Conservation (phyloP, 352 stramenopile species). For the Pilasporangium apinafurcum region DNA sequence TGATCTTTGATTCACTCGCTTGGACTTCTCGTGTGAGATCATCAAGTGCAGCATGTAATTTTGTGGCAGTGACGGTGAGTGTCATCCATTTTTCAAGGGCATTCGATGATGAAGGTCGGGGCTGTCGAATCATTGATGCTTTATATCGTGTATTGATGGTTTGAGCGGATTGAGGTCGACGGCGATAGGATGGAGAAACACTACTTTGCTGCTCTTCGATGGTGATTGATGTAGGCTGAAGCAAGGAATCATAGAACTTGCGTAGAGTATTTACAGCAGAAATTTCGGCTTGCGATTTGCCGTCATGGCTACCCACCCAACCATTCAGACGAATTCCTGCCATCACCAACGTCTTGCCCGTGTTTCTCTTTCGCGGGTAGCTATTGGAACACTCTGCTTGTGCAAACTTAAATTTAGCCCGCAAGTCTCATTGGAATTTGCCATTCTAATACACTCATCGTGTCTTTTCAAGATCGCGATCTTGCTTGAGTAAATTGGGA, state of each 20-base stretch:
- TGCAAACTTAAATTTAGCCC: too few relatives aligned
- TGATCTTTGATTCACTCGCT: conserved; percentile 7
- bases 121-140: neutral
- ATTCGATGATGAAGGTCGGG: neutral
- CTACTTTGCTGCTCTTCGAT: neutral
- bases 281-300: conserved; percentile 20
- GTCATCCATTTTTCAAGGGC: conserved; percentile 15
- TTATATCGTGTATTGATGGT: neutral
- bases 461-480: conserved; percentile 8
- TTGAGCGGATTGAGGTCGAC: conserved; percentile 8
- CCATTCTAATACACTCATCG: neutral
- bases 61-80: conserved; percentile 7
- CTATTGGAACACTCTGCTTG: too few relatives aligned
- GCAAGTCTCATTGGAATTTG: too few relatives aligned
- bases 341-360: neutral
- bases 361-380: neutral
- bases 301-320: neutral
- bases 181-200: neutral
- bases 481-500: neutral
- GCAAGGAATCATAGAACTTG: conserved; percentile 16
- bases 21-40: conserved; percentile 18
- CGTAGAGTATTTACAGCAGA: conserved; percentile 18
- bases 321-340: neutral
- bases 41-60: conserved; percentile 4
- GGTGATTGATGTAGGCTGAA: neutral